phyloP scores from a whole-genome alignment of 1,284 basidiomycete species.

The Phellinidium pouzarii region DNA sequence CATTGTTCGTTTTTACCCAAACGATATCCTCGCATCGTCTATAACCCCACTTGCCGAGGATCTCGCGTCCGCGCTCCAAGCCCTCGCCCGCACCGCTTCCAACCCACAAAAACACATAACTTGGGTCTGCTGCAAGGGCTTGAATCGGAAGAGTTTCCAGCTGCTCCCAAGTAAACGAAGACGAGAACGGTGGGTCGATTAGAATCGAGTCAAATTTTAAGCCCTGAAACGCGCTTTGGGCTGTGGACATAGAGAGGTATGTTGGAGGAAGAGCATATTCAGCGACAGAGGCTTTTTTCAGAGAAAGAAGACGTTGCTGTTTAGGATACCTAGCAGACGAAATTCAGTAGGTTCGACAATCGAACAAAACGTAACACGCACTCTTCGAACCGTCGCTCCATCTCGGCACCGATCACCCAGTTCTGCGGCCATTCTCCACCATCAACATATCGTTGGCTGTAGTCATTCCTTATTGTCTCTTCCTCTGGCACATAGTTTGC shows the following conservation, averaged over 20 bases:
- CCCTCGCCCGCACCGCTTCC: slow-evolving; percentile 88
- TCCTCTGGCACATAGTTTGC: slow-evolving; percentile 82
- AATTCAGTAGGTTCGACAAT: not conserved
- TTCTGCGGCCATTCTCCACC: slow-evolving; percentile 89
- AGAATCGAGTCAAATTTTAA: slow-evolving; percentile 91
- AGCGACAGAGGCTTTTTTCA: slow-evolving; percentile 71
- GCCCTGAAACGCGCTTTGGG: slow-evolving; percentile 7
- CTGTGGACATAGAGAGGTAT: slow-evolving; percentile 49
- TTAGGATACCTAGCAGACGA: slow-evolving; percentile 72
- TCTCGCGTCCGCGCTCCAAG: slow-evolving; percentile 86
- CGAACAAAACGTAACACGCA: slow-evolving; percentile 38
- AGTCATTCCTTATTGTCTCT: slow-evolving; percentile 93
- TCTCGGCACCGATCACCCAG: slow-evolving; percentile 81
- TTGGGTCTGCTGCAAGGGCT: slow-evolving; percentile 81
- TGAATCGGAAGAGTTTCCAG: slow-evolving; percentile 81
- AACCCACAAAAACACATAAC: slow-evolving; percentile 96
- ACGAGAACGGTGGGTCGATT: slow-evolving; percentile 83
- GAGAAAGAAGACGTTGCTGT: slow-evolving; percentile 70
- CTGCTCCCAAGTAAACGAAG: slow-evolving; percentile 79
- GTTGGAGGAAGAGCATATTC: slow-evolving; percentile 56
- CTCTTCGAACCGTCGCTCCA: slow-evolving; percentile 88
- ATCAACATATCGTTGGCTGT: slow-evolving; percentile 85
- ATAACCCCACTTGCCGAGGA: slow-evolving; percentile 93
- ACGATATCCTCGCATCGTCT: slow-evolving; percentile 94
- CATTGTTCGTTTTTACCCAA: slow-evolving; percentile 89